Percentiles rank a stretch among this genome's conserved stretches.
Evolutionary conservation across 768 basidiomycete species (phyloP).

Genomic region (Tulasnella sp.): DNA sequence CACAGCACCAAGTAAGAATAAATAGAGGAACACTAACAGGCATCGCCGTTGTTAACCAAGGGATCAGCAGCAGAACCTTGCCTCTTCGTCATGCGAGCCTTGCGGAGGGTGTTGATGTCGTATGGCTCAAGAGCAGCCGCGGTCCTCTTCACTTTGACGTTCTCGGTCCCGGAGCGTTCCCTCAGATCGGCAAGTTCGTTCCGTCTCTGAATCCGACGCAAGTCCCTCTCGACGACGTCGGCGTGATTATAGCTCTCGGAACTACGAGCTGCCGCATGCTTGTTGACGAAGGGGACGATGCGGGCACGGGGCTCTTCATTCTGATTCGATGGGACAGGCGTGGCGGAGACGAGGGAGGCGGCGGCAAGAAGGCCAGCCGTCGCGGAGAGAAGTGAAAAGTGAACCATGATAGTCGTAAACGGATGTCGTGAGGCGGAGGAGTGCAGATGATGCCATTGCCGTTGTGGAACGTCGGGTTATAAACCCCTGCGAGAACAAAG

Average conservation of each 20-base stretch:
- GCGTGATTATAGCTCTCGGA: neutral
- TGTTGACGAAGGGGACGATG: neutral
- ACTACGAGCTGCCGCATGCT: neutral
- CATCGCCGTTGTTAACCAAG: neutral
- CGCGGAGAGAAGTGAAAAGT: neutral
- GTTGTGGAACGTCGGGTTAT: too few species aligned
- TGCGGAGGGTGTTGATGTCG: neutral
- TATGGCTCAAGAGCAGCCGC: neutral
- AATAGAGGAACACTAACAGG: neutral
- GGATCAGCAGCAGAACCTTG: neutral
- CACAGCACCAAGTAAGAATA: neutral
- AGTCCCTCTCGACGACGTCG: neutral
- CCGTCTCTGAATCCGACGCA: neutral
- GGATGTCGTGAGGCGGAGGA: neutral
- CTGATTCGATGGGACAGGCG: neutral
- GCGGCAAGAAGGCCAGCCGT: neutral
- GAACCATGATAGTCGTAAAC: slow-evolving; percentile 1
- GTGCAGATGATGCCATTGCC: neutral
- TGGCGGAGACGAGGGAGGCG: neutral
- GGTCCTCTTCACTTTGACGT: neutral
- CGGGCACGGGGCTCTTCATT: neutral
- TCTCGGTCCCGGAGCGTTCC: neutral
- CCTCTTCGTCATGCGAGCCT: neutral
- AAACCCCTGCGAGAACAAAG: neutral
- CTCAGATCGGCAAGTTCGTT: neutral